Evolutionary conservation across 2,329 filamentous ascomycete species (phyloP).

Genomic region (Claviceps sp.): DNA sequence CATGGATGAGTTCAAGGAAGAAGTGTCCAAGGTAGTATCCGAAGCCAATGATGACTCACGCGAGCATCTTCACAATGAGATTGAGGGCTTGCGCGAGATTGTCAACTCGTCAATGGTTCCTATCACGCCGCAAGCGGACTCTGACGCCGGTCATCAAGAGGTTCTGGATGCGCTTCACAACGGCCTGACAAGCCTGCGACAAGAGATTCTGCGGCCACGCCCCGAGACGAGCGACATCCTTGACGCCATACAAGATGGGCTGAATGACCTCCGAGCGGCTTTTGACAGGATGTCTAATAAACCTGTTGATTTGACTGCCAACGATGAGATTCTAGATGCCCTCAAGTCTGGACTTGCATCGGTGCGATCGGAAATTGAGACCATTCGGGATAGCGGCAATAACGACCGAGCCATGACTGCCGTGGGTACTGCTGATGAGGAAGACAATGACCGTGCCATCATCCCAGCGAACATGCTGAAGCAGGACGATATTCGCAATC

Average conservation of each 20-base stretch:
- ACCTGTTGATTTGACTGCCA: conserved; percentile 68
- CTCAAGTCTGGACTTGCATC: conserved; percentile 69
- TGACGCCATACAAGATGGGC: conserved; percentile 77
- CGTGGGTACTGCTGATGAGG: conserved; percentile 25
- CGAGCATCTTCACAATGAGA: conserved; percentile 66
- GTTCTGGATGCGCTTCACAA: conserved; percentile 57
- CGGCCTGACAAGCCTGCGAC: conserved; percentile 61
- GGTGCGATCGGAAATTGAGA: conserved; percentile 65
- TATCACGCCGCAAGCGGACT: conserved; percentile 30
- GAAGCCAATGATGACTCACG: conserved; percentile 31
- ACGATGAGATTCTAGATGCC: conserved; percentile 80
- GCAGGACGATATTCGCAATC: conserved; percentile 66
- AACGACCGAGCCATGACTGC: conserved; percentile 40
- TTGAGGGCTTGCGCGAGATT: conserved; percentile 67
- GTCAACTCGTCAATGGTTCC: conserved; percentile 58
- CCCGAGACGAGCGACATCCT: conserved; percentile 75
- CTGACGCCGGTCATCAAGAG: conserved; percentile 38
- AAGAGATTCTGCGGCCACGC: conserved; percentile 55
- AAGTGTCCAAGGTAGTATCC: conserved; percentile 49
- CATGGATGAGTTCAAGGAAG: conserved; percentile 52
- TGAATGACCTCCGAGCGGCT: conserved; percentile 61
- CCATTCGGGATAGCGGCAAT: conserved; percentile 47
- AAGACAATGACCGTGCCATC: conserved; percentile 13
- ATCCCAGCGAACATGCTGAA: conserved; percentile 39
- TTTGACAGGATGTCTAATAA: conserved; percentile 70